phyloP scores from a whole-genome alignment of 2,329 filamentous ascomycete species.

The Pseudofabraea citricarpa region DNA sequence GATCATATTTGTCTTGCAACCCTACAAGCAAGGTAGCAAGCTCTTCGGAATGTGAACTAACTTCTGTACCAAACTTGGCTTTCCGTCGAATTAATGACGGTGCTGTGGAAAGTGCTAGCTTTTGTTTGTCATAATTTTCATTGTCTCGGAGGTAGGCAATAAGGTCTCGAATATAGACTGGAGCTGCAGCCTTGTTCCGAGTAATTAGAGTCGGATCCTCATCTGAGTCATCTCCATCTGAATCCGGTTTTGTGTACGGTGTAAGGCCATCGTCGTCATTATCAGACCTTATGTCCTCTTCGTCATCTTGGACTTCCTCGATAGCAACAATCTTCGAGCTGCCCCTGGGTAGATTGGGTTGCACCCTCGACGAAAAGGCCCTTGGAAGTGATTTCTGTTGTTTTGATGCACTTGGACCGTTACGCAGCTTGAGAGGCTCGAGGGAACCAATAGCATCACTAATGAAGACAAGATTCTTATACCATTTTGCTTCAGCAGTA shows the following conservation, averaged over 20 bases:
- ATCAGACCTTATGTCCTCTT: constrained; percentile 38
- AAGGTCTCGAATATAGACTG: constrained; percentile 87
- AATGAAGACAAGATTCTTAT: constrained; percentile 59
- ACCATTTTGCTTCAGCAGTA: constrained; percentile 68
- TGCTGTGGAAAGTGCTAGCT: constrained; percentile 72
- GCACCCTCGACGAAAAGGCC: constrained; percentile 12
- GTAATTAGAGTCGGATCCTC: constrained; percentile 86
- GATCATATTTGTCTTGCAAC: constrained; percentile 79
- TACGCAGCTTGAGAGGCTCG: constrained; percentile 44
- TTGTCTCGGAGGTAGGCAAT: constrained; percentile 73
- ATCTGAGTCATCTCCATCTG: constrained; percentile 85
- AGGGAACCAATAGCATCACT: constrained; percentile 59
- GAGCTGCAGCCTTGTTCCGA: constrained; percentile 75
- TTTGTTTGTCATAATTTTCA: constrained; percentile 81
- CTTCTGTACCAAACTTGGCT: constrained; percentile 80
- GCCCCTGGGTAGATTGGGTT: constrained; percentile 23
- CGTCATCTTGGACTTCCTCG: constrained; percentile 60
- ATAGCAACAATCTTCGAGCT: constrained; percentile 43
- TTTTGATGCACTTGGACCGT: no score
- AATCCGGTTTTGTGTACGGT: constrained; percentile 80
- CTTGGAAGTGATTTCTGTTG: constrained; percentile 12
- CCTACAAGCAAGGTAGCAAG: constrained; percentile 73
- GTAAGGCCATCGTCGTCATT: constrained; percentile 47
- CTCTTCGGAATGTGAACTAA: constrained; percentile 78
- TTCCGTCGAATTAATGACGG: constrained; percentile 82